Evolutionary conservation across 2,329 filamentous ascomycete genomes (phyloP), one percentile per base, ranked within the genome.

Genomic region (Akanthomyces dipterigenus): DNA sequence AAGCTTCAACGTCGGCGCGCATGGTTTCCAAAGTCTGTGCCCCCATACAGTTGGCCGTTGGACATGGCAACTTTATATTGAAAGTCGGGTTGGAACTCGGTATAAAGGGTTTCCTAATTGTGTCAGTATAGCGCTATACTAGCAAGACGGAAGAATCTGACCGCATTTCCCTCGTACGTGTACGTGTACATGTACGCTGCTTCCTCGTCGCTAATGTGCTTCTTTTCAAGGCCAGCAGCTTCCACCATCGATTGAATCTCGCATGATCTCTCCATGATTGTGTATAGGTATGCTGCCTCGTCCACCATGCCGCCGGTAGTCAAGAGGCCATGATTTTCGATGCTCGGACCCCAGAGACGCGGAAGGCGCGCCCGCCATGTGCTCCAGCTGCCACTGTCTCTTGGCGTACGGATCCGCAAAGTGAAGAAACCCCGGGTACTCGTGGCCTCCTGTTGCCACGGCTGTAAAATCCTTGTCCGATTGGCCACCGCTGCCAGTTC

Each of bases 251-350:
- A 75, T 74, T 91, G 88, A 36, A 89, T 81, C 61, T 84, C 80
- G 70, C 88, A 91, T 51, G 82, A 85, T 54, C 87, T 79, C 71
- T 91, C 88, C 71, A 90, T 78, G 49, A 88, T 74, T 0, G 83
- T 85, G 69, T 90, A 88, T 56, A 90, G 71, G 71, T 87, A 91
- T 0, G 85, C 85, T 1, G 88, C 88, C 72, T 91, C 88, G 69
- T 91, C 88, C 2, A 91, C 88, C 0, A 88, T 91, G 7, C 72
- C 68, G 4, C 89, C 89, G 0, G 90, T 88, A 0, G 87, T 89
- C 55, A 91, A 72, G 40, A 92, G 74, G 0, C 89, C 89, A 72
- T 91, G 88, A 70, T 91, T 91, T 65, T 87, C 81, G 88, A 65
- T 82, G 82, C 0, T 77, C 71, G 28, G 66, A 62, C 0, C 88